A percentile compares a stretch with the other conserved stretches of the same genome.
These are phyloP conservation scores for Liquidambar formosana DNA, from an alignment of 164 flowering plant genomes.

Conservation along the genomic window DNA sequence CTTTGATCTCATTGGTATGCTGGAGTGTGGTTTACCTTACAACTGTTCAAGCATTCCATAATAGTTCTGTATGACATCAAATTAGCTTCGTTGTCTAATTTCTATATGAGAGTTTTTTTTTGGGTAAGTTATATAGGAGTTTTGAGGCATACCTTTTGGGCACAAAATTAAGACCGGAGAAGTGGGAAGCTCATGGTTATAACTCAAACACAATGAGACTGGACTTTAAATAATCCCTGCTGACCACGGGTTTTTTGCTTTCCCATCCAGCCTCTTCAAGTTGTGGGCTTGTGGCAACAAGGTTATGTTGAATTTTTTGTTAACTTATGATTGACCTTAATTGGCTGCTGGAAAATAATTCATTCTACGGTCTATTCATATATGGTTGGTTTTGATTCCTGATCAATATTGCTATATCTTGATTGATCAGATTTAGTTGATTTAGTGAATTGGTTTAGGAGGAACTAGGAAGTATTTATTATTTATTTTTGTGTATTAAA, in stretches of 20 bases:
- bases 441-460: background rate
- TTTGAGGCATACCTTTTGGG: no score
- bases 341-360: background rate
- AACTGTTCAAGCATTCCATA: no score
- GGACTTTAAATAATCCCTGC: no score
- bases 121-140: no score
- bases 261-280: background rate
- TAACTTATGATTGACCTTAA: background rate
- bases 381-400: background rate
- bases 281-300: background rate
- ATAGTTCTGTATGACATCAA: no score
- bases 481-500: background rate
- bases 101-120: no score
- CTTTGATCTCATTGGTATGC: no score
- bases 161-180: no score
- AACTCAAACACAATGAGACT: background rate
- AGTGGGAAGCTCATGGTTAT: slow-evolving; percentile 2
- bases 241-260: no score
- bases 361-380: background rate
- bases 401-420: background rate
- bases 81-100: no score
- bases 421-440: background rate
- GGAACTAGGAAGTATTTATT: background rate
- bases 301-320: background rate
- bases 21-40: no score